Base-by-base conservation (phyloP, 2,329 filamentous ascomycete genomes). In the Aspergillus sojae region DNA sequence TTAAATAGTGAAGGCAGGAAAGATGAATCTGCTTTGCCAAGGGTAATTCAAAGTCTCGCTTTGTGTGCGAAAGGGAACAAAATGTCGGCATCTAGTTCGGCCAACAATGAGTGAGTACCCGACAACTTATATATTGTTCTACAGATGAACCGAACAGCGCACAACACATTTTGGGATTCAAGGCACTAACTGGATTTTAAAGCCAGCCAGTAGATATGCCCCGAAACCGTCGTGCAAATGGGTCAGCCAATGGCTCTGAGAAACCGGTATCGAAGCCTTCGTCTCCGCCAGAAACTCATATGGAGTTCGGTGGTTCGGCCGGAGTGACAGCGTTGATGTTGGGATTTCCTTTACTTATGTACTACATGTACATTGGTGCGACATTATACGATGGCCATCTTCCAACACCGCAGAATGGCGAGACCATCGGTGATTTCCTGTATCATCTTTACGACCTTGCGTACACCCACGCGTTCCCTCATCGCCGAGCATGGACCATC, bases 311-410 rank as follows among this genome's bases (percentile, higher is more conserved):
- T 64, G 95, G 95, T 59, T 88, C 92, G 3, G 75, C 86, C 5
- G 94, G 94, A 56, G 90, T 93, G 52, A 80, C 85, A 10, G 82
- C 86, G 67, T 91, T 97, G 85, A 98, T 98, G 92, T 83, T 92
- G 66, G 88, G 90, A 52, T 99, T 98, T 79, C 95, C 95, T 14
- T 64, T 89, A 30, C 85, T 98, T 69, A 98, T 98, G 94, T 97
- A 92, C 86, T 98, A 97, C 82, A 97, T 98, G 94, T 98, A 93
- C 92, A 89, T 96, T 76, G 95, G 95, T 45, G 91, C 94, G 14
- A 93, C 89, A 34, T 96, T 94, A 81, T 98, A 97, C 81, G 83
- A 93, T 73, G 94, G 94, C 66, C 88, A 90, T 65, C 82, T 95
- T 28, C 95, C 95, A 10, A 79, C 83, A 28, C 91, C 89, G 0